Base-by-base conservation (phyloP, 2,329 filamentous ascomycete genomes). In the Cladosporium sp. region DNA sequence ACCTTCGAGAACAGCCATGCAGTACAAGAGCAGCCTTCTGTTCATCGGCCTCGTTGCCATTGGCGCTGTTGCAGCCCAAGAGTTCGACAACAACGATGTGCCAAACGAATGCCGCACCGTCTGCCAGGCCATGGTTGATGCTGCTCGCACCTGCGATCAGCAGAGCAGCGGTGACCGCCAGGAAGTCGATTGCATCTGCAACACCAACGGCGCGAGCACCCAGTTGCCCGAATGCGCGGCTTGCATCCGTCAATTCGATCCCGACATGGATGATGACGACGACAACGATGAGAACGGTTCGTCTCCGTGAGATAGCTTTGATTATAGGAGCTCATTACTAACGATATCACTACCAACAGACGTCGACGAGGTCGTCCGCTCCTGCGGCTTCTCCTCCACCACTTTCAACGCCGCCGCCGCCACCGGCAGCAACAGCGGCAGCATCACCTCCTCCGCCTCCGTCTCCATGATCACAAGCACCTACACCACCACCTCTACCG, bases 41-140 rank as follows among this genome's bases (percentile, higher is more conserved):
- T 16, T 65, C 60, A 58, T 68, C 52, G 60, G 65, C 52, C 52
- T 66, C 49, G 37, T 60, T 35, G 56, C 57, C 28, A 35, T 65
- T 14, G 52, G 53, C 58, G 62, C 69, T 55, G 68, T 73, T 60
- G 66, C 68, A 33, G 70, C 72, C 8, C 46, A 75, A 35, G 74
- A 76, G n/a, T 68, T 77, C 61, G 71, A 72, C 62, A 68, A 72
- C 66, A 67, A 73, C 65, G 73, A 76, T 33, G 70, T 77, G 23
- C 75, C 75, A 11, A 52, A 40, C 21, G 70, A 73, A 59, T 77
- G 75, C 69, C 70, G 66, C 33, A 56, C 61, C 6, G 61, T 63
- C 35, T 63, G 61, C 50, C 61, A 63, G 35, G 21, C 61, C 60
- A 72, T 76, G 67, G 28, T 14, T 18, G 73, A 76, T 50, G 64